Evolutionary conservation across 805 yeast species (phyloP).

Genomic region (Myxozyma nipponensis): DNA sequence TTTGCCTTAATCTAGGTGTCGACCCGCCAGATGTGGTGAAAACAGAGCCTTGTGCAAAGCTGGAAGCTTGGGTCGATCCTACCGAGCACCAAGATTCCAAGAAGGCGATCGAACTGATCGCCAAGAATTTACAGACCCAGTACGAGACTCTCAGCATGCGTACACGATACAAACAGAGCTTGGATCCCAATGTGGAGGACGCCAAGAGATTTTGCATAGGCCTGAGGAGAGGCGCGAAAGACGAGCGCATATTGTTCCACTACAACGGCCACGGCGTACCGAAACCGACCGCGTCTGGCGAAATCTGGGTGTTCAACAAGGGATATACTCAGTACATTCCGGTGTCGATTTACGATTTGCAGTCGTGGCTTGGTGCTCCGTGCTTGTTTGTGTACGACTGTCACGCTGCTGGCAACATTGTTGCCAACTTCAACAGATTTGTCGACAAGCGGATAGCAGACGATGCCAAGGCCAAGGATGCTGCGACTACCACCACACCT

Average conservation of each 20-base stretch:
- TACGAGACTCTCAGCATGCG: slow-evolving; percentile 84
- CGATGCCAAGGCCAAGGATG: slow-evolving; percentile 41
- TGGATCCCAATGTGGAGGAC: slow-evolving; percentile 96
- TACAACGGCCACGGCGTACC: slow-evolving; percentile 99
- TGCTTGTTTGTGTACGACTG: slow-evolving; percentile 94
- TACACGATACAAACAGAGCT: slow-evolving; percentile 82
- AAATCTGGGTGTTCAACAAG: slow-evolving; percentile 96
- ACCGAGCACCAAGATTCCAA: slow-evolving; percentile 73
- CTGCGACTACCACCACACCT: slow-evolving; percentile 52
- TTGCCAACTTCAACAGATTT: slow-evolving; percentile 81
- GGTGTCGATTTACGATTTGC: slow-evolving; percentile 88
- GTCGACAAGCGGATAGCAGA: slow-evolving; percentile 86
- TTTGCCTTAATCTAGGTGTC: slow-evolving; percentile 89
- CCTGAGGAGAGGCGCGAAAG: slow-evolving; percentile 83
- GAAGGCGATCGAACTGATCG: slow-evolving; percentile 87
- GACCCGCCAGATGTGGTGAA: slow-evolving; percentile 96
- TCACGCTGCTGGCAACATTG: slow-evolving; percentile 89
- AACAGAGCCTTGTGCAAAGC: slow-evolving; percentile 86
- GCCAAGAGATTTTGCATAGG: slow-evolving; percentile 87
- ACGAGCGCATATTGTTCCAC: slow-evolving; percentile 87
- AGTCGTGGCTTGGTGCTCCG: slow-evolving; percentile 97
- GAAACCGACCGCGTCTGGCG: slow-evolving; percentile 92
- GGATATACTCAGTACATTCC: slow-evolving; percentile 98
- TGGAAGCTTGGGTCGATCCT: slow-evolving; percentile 94
- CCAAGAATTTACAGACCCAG: slow-evolving; percentile 79